Conservation (phyloP, 495 filamentous ascomycete species). For the Echria macrotheca region DNA sequence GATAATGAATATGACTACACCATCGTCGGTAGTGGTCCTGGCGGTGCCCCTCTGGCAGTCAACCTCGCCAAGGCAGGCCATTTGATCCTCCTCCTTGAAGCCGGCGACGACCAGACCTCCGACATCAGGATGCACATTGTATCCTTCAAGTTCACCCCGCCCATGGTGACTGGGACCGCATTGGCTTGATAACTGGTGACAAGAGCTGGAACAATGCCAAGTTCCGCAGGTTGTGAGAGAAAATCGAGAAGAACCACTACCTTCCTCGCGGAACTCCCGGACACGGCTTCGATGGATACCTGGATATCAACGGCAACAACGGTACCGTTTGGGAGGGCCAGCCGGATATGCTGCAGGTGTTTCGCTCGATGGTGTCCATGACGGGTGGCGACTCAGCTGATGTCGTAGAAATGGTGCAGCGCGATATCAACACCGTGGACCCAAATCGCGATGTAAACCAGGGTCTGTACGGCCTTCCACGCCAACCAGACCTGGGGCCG, state of each 20-base stretch:
- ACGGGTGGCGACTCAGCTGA: slow-evolving; percentile 18
- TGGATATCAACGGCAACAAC: slow-evolving; percentile 32
- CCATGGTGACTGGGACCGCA: slow-evolving; percentile 43
- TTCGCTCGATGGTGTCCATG: slow-evolving; percentile 23
- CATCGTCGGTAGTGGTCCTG: no score
- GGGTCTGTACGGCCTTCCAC: slow-evolving; percentile 34
- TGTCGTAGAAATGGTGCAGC: slow-evolving; percentile 15
- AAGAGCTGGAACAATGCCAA: slow-evolving; percentile 34
- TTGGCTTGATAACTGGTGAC: slow-evolving; percentile 42
- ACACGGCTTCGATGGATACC: slow-evolving; percentile 56
- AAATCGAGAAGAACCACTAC: slow-evolving; percentile 52
- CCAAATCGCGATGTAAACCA: slow-evolving; percentile 22
- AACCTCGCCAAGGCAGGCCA: no score
- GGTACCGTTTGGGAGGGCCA: slow-evolving; percentile 35
- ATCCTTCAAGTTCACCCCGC: slow-evolving; percentile 34
- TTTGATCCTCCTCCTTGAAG: no score
- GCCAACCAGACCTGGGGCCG: slow-evolving; percentile 26
- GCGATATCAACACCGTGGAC: slow-evolving; percentile 46
- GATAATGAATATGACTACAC: no score
- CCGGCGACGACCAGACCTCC: no score
- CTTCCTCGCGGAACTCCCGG: slow-evolving; percentile 33
- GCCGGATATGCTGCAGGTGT: slow-evolving; percentile 31
- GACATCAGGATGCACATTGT: no score
- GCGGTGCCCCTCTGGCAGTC: no score
- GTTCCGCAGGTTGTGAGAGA: slow-evolving; percentile 43